Conservation (phyloP, 805 yeast species). For the Saccharomycopsis vini region DNA sequence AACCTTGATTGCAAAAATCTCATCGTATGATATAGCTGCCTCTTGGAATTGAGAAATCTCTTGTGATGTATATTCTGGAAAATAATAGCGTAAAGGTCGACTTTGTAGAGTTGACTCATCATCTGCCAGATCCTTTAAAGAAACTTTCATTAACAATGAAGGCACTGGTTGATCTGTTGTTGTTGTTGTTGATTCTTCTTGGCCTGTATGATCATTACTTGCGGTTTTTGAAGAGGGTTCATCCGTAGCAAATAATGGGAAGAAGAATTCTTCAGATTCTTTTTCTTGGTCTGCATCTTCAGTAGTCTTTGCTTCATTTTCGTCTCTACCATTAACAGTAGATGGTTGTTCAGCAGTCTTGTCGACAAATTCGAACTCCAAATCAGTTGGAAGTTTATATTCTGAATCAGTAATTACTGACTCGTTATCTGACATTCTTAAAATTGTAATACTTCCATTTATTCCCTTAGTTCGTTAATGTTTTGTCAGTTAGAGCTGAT, state of each 20-base stretch:
- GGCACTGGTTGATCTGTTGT: no score
- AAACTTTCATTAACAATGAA: constrained; percentile 13
- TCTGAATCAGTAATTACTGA: constrained; percentile 1
- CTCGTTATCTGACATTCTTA: constrained; percentile 8
- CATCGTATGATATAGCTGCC: constrained; percentile 11
- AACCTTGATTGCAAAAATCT: constrained; percentile 4
- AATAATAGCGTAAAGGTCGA: constrained; percentile 15
- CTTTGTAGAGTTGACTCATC: constrained; percentile 1
- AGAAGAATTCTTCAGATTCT: constrained; percentile 13
- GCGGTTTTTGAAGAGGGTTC: background rate
- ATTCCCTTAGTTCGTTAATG: no score
- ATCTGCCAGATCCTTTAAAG: constrained; percentile 11
- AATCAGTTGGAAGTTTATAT: constrained; percentile 11
- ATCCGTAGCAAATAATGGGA: constrained; percentile 15
- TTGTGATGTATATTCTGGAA: constrained; percentile 9
- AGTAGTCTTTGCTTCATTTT: background rate
- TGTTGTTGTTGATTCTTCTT: background rate
- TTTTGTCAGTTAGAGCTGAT: no score
- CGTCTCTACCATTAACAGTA: no score
- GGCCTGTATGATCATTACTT: background rate
- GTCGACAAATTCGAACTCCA: constrained; percentile 18
- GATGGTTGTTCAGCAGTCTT: background rate
- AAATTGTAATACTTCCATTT: no score
- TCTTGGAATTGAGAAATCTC: constrained; percentile 2
- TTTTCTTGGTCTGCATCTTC: background rate